Evolutionary conservation across 116 monocot genomes (phyloP).

Genomic region (Zostera marina): DNA sequence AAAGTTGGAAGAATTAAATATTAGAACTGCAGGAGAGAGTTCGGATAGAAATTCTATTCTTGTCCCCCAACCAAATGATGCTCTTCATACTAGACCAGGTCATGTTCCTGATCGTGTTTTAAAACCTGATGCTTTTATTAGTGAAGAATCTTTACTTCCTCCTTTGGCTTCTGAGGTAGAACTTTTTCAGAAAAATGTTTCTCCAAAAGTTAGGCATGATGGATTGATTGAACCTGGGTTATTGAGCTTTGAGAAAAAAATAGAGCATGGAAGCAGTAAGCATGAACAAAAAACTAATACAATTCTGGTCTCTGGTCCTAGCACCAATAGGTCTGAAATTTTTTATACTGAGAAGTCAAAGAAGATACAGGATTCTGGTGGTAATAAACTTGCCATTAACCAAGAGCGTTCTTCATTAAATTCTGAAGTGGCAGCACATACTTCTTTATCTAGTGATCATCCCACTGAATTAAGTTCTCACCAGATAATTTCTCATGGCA

Average conservation of each 20-base stretch:
- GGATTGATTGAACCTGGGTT: background rate
- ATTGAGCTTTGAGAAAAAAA: background rate
- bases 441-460: conserved; percentile 2
- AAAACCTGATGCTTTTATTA: background rate
- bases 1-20: conserved; percentile 80
- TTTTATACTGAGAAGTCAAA: background rate
- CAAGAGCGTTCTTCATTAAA: background rate
- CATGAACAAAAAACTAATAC: background rate
- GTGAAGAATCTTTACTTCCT: background rate
- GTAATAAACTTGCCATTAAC: background rate
- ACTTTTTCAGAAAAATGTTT: background rate
- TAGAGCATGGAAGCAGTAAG: background rate
- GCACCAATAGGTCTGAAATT: background rate
- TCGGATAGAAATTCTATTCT: conserved; percentile 12
- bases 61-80: background rate
- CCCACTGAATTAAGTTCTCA: background rate
- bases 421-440: background rate
- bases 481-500: background rate
- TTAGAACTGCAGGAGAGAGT: conserved; percentile 26
- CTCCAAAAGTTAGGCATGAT: background rate
- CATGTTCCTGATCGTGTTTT: background rate
- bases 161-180: conserved; percentile 3
- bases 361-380: background rate
- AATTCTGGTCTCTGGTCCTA: background rate
- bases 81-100: background rate